Conservation (phyloP, 768 basidiomycete species). For the Amanita subjunquillea region DNA sequence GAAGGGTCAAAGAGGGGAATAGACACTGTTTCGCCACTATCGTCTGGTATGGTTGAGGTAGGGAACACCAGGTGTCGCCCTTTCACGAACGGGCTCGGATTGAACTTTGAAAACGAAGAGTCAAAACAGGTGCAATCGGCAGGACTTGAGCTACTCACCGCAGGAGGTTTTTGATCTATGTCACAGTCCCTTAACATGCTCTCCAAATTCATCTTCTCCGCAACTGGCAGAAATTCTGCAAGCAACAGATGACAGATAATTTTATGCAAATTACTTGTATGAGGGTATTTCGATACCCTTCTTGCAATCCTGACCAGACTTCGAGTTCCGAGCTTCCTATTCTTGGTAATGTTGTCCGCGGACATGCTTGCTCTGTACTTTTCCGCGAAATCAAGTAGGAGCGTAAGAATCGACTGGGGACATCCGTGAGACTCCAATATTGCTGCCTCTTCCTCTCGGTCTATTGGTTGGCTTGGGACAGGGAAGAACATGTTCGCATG, state of each 20-base stretch:
- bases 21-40: constrained; percentile 18
- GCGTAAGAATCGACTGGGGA: constrained; percentile 21
- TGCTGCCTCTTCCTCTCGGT: constrained; percentile 33
- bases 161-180: constrained; percentile 29
- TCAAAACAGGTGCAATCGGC: neutral
- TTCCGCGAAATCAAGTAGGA: constrained; percentile 42
- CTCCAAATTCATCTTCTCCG: constrained; percentile 45
- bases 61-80: constrained; percentile 37
- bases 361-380: constrained; percentile 48
- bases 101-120: constrained; percentile 26
- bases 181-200: constrained; percentile 39
- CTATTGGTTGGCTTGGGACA: constrained; percentile 52
- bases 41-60: constrained; percentile 22
- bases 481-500: constrained; percentile 66
- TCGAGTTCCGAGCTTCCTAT: constrained; percentile 53
- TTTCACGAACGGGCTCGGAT: constrained; percentile 33
- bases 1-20: constrained; percentile 40
- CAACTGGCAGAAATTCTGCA: constrained; percentile 50
- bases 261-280: constrained; percentile 32
- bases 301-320: constrained; percentile 45
- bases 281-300: constrained; percentile 34
- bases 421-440: constrained; percentile 46
- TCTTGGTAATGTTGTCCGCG: constrained; percentile 46
- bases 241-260: constrained; percentile 41
- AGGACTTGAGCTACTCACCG: constrained; percentile 21